phyloP scores from a whole-genome alignment of 371 early-diverging fungal genomes.

The Mucor saturninus region DNA sequence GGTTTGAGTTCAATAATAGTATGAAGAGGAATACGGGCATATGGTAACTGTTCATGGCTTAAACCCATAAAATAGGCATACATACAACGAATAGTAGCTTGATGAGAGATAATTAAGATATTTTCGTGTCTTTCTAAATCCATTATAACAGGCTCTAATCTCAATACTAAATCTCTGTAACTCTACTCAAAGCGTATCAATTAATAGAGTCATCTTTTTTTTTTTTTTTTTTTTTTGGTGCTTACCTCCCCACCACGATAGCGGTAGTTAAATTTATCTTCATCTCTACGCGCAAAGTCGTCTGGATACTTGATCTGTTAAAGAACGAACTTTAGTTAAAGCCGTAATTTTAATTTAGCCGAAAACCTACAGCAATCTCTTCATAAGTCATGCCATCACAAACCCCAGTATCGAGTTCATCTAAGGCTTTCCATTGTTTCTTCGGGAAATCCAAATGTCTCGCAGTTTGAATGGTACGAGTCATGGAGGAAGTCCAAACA shows the following conservation, averaged over 20 bases:
- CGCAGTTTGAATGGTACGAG: conserved; percentile 91
- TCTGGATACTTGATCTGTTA: conserved; percentile 73
- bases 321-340: background rate
- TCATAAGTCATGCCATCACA: conserved; percentile 99
- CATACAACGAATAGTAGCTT: conserved; percentile 93
- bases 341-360: background rate
- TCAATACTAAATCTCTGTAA: conserved; percentile 75
- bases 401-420: conserved; percentile 96
- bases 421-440: conserved; percentile 95
- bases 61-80: conserved; percentile 93
- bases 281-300: conserved; percentile 88
- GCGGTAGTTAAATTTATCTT: conserved; percentile 93
- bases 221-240: background rate
- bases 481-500: conserved; percentile 96
- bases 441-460: conserved; percentile 82
- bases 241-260: conserved; percentile 93
- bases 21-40: conserved; percentile 96
- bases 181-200: conserved; percentile 42
- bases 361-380: conserved; percentile 78
- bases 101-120: conserved; percentile 94
- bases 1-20: conserved; percentile 94
- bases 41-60: conserved; percentile 91
- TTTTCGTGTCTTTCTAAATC: conserved; percentile 96
- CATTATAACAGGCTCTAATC: conserved; percentile 87
- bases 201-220: background rate